Evolutionary conservation across 305 asterid species (phyloP).

Genomic region (Solanum aculeatissimum): DNA sequence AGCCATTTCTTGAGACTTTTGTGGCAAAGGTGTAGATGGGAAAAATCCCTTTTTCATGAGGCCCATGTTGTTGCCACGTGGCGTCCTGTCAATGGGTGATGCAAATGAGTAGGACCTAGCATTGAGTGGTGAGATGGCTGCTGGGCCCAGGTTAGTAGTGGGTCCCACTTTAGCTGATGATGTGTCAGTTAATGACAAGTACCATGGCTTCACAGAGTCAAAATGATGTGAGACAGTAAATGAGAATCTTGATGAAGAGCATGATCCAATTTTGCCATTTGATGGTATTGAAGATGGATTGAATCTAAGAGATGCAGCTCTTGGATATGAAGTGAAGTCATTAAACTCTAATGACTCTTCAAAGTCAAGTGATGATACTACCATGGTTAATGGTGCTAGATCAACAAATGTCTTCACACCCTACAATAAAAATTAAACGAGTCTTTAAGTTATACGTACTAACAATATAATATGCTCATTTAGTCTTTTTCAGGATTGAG

Average conservation of each 20-base stretch:
- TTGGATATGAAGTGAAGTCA: constrained; percentile 39
- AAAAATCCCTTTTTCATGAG: constrained; percentile 36
- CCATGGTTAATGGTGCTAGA: constrained; percentile 36
- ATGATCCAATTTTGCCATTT: constrained; percentile 43
- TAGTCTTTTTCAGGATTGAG: too few species aligned
- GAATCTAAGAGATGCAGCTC: constrained; percentile 66
- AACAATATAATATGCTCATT: neutral
- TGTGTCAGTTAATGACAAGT: constrained; percentile 56
- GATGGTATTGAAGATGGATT: constrained; percentile 39
- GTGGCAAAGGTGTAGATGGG: constrained; percentile 95
- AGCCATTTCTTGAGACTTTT: constrained; percentile 37
- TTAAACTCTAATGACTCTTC: constrained; percentile 59
- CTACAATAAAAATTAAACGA: constrained; percentile 10
- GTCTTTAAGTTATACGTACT: neutral
- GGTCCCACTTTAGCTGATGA: constrained; percentile 55
- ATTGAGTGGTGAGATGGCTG: constrained; percentile 63
- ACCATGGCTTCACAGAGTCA: constrained; percentile 87
- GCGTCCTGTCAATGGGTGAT: constrained; percentile 57
- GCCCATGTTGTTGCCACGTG: constrained; percentile 25
- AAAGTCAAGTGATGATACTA: constrained; percentile 61
- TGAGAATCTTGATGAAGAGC: constrained; percentile 77
- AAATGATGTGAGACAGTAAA: constrained; percentile 79
- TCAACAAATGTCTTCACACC: constrained; percentile 84
- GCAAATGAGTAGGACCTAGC: constrained; percentile 87
- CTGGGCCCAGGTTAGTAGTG: constrained; percentile 33